Conservation (phyloP, 2,329 filamentous ascomycete species). For the Botrytis sinoallii region DNA sequence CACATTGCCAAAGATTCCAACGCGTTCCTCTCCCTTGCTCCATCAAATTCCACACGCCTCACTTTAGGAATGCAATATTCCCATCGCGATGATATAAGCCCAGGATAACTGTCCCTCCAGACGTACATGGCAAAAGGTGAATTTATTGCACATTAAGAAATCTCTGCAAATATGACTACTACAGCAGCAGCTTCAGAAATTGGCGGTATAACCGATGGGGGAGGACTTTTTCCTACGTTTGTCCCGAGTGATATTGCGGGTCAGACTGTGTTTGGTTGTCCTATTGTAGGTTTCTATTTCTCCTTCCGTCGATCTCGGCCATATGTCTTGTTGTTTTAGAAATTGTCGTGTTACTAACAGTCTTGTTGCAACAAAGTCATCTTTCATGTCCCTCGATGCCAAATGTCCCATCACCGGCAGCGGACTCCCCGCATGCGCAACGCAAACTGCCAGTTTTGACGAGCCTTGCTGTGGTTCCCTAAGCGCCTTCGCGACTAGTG, state of each 20-base stretch:
- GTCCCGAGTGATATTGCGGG: conserved; percentile 11
- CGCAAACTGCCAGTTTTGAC: conserved; percentile 1
- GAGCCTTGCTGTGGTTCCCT: background rate
- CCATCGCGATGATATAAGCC: background rate
- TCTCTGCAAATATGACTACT: background rate
- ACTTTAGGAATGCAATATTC: background rate
- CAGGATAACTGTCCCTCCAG: background rate
- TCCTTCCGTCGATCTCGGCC: background rate
- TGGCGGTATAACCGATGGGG: background rate
- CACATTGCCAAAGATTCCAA: background rate
- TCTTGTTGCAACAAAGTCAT: background rate
- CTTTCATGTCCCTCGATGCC: conserved; percentile 16
- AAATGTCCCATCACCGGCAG: conserved; percentile 11
- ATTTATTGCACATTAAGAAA: background rate
- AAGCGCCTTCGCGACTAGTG: background rate
- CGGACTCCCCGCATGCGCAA: conserved; percentile 8
- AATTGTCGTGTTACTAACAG: background rate
- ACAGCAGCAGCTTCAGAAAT: background rate
- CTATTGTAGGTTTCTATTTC: background rate
- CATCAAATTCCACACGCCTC: background rate
- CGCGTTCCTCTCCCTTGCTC: background rate
- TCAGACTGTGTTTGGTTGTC: conserved; percentile 7
- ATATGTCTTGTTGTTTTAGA: no score
- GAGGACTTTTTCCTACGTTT: conserved; percentile 8
- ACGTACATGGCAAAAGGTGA: background rate